These are phyloP conservation scores for Tylopilus intermedius DNA, from an alignment of 768 basidiomycete species.

Conservation along the genomic window DNA sequence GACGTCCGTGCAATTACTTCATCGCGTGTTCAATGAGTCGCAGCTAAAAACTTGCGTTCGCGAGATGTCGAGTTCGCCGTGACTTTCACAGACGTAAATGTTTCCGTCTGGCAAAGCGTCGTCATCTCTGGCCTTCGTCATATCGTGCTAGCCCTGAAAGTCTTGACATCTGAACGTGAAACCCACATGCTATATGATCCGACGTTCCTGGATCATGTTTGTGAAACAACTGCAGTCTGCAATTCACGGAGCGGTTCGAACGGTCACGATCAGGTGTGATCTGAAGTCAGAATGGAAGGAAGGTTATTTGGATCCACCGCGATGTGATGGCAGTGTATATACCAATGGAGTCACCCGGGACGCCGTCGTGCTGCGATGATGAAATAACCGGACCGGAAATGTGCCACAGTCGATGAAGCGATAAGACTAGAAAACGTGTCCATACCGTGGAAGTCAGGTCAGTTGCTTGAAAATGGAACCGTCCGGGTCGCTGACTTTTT, in stretches of 20 bases:
- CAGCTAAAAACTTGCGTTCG: neutral
- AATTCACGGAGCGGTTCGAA: neutral
- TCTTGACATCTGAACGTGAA: neutral
- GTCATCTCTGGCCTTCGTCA: neutral
- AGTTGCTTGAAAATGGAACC: neutral
- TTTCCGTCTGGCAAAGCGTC: neutral
- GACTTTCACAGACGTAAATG: neutral
- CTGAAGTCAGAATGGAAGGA: neutral
- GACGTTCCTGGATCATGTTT: neutral
- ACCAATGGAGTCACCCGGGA: constrained; percentile 1
- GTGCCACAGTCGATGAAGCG: neutral
- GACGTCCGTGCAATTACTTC: too few relatives aligned
- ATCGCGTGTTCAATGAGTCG: too few relatives aligned
- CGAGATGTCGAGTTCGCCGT: neutral
- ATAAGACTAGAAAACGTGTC: constrained; percentile 9
- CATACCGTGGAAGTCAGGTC: neutral
- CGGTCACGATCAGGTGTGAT: neutral
- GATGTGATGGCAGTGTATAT: neutral
- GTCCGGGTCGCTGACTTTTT: neutral
- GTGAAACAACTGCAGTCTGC: neutral
- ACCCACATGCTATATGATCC: neutral
- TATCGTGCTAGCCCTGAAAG: neutral
- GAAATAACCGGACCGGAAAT: neutral
- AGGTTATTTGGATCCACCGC: neutral
- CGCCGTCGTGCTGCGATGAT: neutral